Conservation (phyloP, 768 basidiomycete species). For the Rhodotorula toruloides region DNA sequence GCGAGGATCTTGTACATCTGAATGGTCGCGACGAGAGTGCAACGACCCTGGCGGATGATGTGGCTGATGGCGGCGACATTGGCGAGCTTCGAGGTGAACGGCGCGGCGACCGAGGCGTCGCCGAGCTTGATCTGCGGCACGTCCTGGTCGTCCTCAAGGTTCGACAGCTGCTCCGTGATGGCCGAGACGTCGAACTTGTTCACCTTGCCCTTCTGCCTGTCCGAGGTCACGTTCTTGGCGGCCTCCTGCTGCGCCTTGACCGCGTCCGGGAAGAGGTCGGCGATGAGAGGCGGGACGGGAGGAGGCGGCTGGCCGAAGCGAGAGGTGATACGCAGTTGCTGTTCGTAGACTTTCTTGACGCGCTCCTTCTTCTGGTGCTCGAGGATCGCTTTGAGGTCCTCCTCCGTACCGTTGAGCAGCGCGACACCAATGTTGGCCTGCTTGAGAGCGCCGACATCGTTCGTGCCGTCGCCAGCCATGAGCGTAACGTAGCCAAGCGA, state of each 20-base stretch:
- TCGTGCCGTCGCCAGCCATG: conserved; percentile 99
- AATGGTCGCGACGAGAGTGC: conserved; percentile 95
- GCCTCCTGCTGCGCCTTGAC: conserved; percentile 84
- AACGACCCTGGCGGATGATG: conserved; percentile 96
- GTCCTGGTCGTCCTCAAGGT: conserved; percentile 87
- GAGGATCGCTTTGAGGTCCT: conserved; percentile 87
- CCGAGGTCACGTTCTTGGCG: conserved; percentile 58
- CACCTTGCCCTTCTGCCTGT: conserved; percentile 77
- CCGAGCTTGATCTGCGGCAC: conserved; percentile 98
- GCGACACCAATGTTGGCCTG: conserved; percentile 97
- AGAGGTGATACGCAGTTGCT: conserved; percentile 80
- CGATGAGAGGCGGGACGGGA: conserved; percentile 80
- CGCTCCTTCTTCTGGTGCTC: conserved; percentile 84
- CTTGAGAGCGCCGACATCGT: conserved; percentile 96
- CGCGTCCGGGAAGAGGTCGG: conserved; percentile 79
- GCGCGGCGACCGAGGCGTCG: conserved; percentile 97
- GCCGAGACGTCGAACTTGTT: conserved; percentile 78
- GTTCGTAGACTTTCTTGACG: conserved; percentile 95
- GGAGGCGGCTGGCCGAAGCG: conserved; percentile 91
- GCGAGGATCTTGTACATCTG: conserved; percentile 99
- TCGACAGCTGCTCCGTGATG: conserved; percentile 78
- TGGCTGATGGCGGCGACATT: conserved; percentile 94
- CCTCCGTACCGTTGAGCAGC: conserved; percentile 78
- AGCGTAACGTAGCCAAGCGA: conserved; percentile 82
- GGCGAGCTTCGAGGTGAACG: conserved; percentile 96